These are phyloP conservation scores for Aegilops tauschii DNA, from an alignment of 176 grass and related monocot species.

Conservation along the genomic window DNA sequence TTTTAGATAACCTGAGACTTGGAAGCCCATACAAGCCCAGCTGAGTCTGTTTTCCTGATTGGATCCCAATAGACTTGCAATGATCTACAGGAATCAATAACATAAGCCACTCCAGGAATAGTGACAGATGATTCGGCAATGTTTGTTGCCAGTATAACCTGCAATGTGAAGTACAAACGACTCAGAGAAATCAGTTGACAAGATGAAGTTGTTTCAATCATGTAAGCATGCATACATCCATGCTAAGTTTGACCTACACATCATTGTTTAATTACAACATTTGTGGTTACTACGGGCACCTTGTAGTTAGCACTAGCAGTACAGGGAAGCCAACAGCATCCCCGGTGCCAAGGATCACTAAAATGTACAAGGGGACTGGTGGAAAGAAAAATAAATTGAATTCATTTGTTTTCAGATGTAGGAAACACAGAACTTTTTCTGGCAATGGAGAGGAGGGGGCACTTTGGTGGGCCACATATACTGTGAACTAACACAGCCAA, in stretches of 20 bases:
- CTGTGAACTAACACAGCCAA: neutral
- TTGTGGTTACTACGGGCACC: neutral
- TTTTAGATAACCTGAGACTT: constrained; percentile 70
- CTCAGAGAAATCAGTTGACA: neutral
- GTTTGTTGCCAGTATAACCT: constrained; percentile 97
- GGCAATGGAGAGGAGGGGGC: neutral
- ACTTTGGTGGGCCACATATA: neutral
- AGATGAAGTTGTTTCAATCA: neutral
- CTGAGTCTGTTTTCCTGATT: constrained; percentile 66
- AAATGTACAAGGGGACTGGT: neutral
- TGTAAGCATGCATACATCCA: neutral
- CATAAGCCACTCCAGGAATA: constrained; percentile 82
- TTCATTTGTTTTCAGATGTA: neutral
- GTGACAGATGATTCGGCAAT: constrained; percentile 97
- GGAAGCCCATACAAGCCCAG: constrained; percentile 82
- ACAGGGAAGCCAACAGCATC: neutral
- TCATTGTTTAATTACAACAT: neutral
- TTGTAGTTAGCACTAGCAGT: neutral
- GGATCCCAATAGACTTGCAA: constrained; percentile 85
- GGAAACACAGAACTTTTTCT: neutral
- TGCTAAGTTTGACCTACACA: neutral
- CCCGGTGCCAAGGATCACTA: neutral
- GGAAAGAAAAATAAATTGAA: neutral
- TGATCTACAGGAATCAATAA: constrained; percentile 92
- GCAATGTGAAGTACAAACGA: constrained; percentile 22